Base-by-base conservation (phyloP, 495 filamentous ascomycete species). In the Recurvomyces mirabilis region DNA sequence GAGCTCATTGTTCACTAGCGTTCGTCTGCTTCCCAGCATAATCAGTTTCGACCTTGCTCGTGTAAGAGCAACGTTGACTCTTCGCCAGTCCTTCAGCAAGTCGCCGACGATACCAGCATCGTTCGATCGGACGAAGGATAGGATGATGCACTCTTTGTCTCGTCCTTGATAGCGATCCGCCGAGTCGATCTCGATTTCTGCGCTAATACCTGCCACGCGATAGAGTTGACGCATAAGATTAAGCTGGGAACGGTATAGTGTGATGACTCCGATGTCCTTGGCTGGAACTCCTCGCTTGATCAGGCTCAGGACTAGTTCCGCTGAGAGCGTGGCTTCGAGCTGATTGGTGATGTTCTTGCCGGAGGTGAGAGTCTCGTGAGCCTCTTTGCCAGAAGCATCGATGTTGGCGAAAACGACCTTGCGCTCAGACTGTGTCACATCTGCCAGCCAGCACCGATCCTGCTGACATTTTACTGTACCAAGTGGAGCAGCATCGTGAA, bases 171-270 rank as follows among this genome's bases (percentile, higher is more conserved):
- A 98, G 41, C 86, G 84, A 57, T 98, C 91, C 4, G 91, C 84
- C 0, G 91, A 95, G 63, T 95, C 86, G 74, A 95, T 85, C 62
- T 98, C 91, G 11, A 98, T 75, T 1, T 67, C 73, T 6, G 36
- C 30, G 17, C 36, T 29, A 18, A 11, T 38, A 21, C 36, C 62
- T 53, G 5, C 51, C 40, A 30, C 65, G 5, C 44, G 53, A 20
- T 59, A 52, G 15, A 39, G 37, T 11, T 53, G 38, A 35, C 69
- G 69, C 12, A 81, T 65, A 11, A 80, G 59, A 0, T 74, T 69
- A 0, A 98, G 80, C 60, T 98, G 91, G 23, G 84, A 88, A 50
- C 89, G 84, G 66, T 98, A 98, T 60, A 94, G 84, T n/a, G 91
- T 93, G 59, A 98, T 94, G 52, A 96, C 79, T n/a, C 91, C 91